These are phyloP conservation scores for Solanum boliviense DNA, from an alignment of 257 asterid species.

Conservation along the genomic window DNA sequence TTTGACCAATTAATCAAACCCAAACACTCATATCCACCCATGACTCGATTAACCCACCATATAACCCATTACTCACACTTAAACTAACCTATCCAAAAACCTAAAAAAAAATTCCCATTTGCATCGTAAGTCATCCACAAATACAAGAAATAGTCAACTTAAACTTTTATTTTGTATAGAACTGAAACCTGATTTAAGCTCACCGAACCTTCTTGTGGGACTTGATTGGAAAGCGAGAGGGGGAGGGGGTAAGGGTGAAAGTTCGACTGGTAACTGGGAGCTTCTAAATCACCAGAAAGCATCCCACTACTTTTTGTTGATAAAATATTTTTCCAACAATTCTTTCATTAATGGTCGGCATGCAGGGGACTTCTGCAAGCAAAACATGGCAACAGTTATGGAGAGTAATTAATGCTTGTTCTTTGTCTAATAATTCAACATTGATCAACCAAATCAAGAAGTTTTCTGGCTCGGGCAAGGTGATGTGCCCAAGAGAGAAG, in stretches of 20 bases:
- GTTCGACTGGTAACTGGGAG: conserved; percentile 64
- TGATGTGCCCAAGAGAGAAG: conserved; percentile 85
- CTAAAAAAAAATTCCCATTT: too few species aligned
- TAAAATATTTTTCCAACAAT: too few species aligned
- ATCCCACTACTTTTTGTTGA: conserved; percentile 51
- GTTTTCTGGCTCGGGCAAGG: conserved; percentile 89
- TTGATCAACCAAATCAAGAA: conserved; percentile 69
- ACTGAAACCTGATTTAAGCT: conserved; percentile 11
- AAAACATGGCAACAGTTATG: conserved; percentile 65
- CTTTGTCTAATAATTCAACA: conserved; percentile 40
- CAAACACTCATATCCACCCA: too few species aligned
- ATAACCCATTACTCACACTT: too few species aligned
- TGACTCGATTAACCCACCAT: too few species aligned
- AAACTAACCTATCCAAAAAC: too few species aligned
- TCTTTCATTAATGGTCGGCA: conserved; percentile 67
- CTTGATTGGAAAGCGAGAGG: conserved; percentile 44
- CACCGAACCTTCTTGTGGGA: conserved; percentile 60
- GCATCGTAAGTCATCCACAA: conserved; percentile 2
- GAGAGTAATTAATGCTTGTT: conserved; percentile 54
- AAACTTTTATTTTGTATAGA: background rate
- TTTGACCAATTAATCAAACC: too few species aligned
- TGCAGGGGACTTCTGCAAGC: conserved; percentile 75
- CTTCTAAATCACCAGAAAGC: conserved; percentile 55
- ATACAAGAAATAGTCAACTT: conserved; percentile 9
- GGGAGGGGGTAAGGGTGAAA: conserved; percentile 52